A percentile compares a stretch with the other conserved stretches of the same genome.
These are phyloP conservation scores for Metahyphopichia silvanorum DNA, from an alignment of 805 yeast species.

Conservation along the genomic window DNA sequence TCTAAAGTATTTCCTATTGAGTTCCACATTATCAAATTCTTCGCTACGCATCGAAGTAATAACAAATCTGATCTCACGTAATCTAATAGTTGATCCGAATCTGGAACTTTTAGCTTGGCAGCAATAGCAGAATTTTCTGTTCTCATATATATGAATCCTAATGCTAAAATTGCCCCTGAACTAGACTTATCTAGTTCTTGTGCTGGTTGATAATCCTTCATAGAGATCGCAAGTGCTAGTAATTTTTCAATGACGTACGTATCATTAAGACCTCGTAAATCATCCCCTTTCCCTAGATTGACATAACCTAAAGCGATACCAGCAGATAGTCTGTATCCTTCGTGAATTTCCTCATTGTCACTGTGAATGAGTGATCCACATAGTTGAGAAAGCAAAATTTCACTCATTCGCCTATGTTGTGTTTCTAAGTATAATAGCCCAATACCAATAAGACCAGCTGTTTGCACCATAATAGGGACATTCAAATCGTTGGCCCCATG, in stretches of 20 bases:
- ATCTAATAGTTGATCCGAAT: conserved; percentile 54
- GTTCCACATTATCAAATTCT: conserved; percentile 72
- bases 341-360: conserved; percentile 59
- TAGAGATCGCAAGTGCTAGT: conserved; percentile 53
- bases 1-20: conserved; percentile 41
- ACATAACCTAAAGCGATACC: conserved; percentile 86
- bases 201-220: conserved; percentile 60
- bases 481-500: conserved; percentile 87
- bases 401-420: conserved; percentile 84
- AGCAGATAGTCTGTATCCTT: conserved; percentile 81
- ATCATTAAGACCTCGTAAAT: conserved; percentile 56
- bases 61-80: conserved; percentile 79
- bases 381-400: conserved; percentile 68
- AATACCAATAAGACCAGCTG: conserved; percentile 88
- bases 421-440: conserved; percentile 79
- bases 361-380: conserved; percentile 50
- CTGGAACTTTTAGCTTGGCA: conserved; percentile 56
- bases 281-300: conserved; percentile 73
- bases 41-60: conserved; percentile 60
- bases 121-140: conserved; percentile 63
- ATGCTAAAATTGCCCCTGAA: conserved; percentile 74
- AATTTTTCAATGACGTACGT: conserved; percentile 61
- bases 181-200: conserved; percentile 60
- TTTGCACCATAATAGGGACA: conserved; percentile 77
- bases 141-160: conserved; percentile 69